A percentile compares a stretch with the other conserved stretches of the same genome.
phyloP scores from a whole-genome alignment of 2,329 filamentous ascomycete genomes.

The Diaporthe batatas region DNA sequence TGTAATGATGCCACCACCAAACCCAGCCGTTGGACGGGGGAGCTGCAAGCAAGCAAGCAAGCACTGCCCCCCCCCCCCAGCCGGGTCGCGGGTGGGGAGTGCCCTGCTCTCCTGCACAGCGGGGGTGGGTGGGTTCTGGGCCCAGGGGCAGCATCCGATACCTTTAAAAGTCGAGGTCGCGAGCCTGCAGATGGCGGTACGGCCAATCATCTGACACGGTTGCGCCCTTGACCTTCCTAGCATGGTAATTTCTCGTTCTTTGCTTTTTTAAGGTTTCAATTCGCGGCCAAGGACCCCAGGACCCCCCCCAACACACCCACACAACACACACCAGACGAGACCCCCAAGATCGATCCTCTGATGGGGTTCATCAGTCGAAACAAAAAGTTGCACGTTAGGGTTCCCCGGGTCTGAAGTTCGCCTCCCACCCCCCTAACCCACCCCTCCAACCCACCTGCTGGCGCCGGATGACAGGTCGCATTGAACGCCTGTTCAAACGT shows the following conservation, averaged over 20 bases:
- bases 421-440: no score
- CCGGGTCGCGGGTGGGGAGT: neutral
- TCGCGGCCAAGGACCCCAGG: constrained; percentile 20
- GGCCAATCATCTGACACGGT: constrained; percentile 37
- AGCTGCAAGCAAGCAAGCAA: no score
- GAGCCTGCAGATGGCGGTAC: constrained; percentile 25
- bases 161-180: constrained; percentile 36
- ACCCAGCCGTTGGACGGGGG: constrained; percentile 10
- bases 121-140: neutral
- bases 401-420: constrained; percentile 8
- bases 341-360: constrained; percentile 21
- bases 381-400: neutral
- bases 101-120: neutral
- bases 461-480: constrained; percentile 30
- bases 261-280: constrained; percentile 25
- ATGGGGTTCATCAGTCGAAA: neutral
- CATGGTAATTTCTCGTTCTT: constrained; percentile 22
- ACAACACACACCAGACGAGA: no score
- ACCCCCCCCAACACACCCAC: neutral
- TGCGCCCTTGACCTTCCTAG: constrained; percentile 28
- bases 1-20: constrained; percentile 2
- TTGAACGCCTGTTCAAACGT: constrained; percentile 17
- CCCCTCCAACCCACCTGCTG: neutral
- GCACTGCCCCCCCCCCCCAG: no score
- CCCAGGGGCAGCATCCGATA: constrained; percentile 30